Evolutionary conservation across 2,329 filamentous ascomycete species (phyloP), one percentile per base, ranked within the genome.

Genomic region (Zymoseptoria crescenta): DNA sequence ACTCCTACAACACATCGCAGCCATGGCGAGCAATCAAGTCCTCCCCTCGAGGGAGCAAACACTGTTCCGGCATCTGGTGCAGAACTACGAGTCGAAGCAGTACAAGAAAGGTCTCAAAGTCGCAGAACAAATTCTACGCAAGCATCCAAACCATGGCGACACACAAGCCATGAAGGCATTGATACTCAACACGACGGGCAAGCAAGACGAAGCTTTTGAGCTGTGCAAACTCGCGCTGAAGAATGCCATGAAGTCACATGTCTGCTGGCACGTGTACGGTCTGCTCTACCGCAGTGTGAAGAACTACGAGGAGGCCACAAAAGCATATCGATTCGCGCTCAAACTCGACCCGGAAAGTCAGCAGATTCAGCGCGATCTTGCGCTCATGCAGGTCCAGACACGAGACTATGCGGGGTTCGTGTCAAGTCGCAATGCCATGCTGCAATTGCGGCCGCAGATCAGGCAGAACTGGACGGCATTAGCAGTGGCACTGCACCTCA

Each of bases 181-280:
- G 67, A 96, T 97, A 67, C 84, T 97, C 75, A 97, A 96, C 75
- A 87, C 89, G 51, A 88, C 93, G 76, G 91, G 91, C 67, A 93
- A 96, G 77, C 87, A 87, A 29, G 91, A 96, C 59, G 94, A 99
- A 77, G 95, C 95, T 0, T 99, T 99, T 74, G 84, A 87, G 52
- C 82, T 99, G 60, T 93, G 89, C 70, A 99, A 96, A 78, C 84
- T 91, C 65, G 94, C 95, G 35, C 81, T 99, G 68, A 91, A 88
- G 66, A 91, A 92, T 70, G 92, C 97, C 74, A 97, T 99, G 92
- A 96, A 95, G 79, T 96, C 92, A 70, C 93, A 97, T 76, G 92
- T 99, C 70, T 97, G 92, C 81, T 99, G 94, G 94, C 95, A 99
- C 76, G 94, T 99, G 62, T 99, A 97, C 74, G 94, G 95, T 30